phyloP scores from a whole-genome alignment of 108 stramenopile species.

The Fragilariopsis cylindrus region DNA sequence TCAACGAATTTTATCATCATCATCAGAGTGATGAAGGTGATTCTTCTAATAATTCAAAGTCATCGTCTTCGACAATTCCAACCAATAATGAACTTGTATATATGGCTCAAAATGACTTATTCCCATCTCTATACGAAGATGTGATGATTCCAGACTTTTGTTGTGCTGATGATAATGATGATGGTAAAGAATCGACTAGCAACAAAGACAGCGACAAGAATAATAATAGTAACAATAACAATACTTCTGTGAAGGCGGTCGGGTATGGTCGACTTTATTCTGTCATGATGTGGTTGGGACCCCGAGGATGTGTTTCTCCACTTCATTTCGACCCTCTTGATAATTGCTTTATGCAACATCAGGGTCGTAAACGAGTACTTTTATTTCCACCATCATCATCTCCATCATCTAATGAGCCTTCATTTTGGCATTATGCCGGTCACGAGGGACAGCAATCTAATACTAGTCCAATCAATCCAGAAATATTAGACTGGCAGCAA shows the following conservation, averaged over 20 bases:
- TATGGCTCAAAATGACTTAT: constrained; percentile 81
- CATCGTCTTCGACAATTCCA: constrained; percentile 13
- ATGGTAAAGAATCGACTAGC: too few species aligned
- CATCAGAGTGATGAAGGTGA: neutral
- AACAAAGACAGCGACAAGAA: constrained; percentile 14
- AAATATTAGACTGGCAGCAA: constrained; percentile 8
- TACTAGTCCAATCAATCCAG: constrained; percentile 69
- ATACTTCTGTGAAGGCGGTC: constrained; percentile 16
- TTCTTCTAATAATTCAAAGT: neutral
- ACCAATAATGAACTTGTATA: constrained; percentile 53
- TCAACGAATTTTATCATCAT: neutral
- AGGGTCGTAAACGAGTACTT: constrained; percentile 65
- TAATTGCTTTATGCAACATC: constrained; percentile 73
- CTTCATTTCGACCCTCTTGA: constrained; percentile 85
- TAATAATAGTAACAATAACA: too few species aligned
- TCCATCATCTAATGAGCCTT: neutral
- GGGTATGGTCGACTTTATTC: constrained; percentile 70
- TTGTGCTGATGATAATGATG: neutral
- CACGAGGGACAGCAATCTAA: constrained; percentile 70
- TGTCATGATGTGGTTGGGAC: constrained; percentile 81
- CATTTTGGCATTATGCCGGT: constrained; percentile 29
- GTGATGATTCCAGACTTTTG: constrained; percentile 61
- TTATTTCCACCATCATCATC: constrained; percentile 40
- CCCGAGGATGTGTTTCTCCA: constrained; percentile 62
- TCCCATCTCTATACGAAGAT: constrained; percentile 44